phyloP scores from a whole-genome alignment of 257 asterid species.

The Rehmannia glutinosa region DNA sequence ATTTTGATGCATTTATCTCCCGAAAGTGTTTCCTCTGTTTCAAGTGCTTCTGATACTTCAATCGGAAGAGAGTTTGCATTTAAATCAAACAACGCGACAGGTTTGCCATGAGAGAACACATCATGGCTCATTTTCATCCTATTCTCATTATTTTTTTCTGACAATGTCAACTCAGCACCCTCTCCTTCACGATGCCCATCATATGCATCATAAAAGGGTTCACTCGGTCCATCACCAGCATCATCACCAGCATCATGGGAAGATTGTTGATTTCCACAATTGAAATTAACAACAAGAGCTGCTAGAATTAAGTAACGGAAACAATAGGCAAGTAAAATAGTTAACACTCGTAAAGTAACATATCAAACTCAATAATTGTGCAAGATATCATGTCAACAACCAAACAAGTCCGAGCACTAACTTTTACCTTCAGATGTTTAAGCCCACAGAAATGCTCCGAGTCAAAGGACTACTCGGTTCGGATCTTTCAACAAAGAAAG shows the following conservation, averaged over 20 bases:
- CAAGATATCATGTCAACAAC: not conserved
- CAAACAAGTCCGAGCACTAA: not conserved
- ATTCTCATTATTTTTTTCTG: conserved; percentile 12
- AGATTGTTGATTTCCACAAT: conserved; percentile 14
- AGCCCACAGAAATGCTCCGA: not conserved
- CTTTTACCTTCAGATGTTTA: conserved; percentile 37
- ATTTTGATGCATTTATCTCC: conserved; percentile 1
- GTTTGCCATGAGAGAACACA: conserved; percentile 14
- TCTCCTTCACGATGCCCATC: conserved; percentile 18
- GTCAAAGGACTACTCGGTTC: conserved; percentile 24
- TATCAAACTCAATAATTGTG: not conserved
- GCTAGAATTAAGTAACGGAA: conserved; percentile 1
- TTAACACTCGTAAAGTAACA: not conserved
- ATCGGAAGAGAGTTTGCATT: conserved; percentile 14
- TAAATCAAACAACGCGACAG: conserved; percentile 24
- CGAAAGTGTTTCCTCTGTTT: conserved; percentile 22
- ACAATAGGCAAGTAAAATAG: not conserved
- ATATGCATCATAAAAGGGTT: conserved; percentile 24
- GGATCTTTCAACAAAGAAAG: conserved; percentile 43
- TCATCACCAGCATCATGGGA: conserved; percentile 24
- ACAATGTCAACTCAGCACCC: conserved; percentile 12
- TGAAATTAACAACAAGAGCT: conserved; percentile 10
- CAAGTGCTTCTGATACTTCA: conserved; percentile 19
- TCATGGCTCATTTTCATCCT: conserved; percentile 1
- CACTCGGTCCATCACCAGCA: conserved; percentile 24